Evolutionary conservation across 208 protist species (phyloP).

Genomic region (Acanthamoeba lenticulata): DNA sequence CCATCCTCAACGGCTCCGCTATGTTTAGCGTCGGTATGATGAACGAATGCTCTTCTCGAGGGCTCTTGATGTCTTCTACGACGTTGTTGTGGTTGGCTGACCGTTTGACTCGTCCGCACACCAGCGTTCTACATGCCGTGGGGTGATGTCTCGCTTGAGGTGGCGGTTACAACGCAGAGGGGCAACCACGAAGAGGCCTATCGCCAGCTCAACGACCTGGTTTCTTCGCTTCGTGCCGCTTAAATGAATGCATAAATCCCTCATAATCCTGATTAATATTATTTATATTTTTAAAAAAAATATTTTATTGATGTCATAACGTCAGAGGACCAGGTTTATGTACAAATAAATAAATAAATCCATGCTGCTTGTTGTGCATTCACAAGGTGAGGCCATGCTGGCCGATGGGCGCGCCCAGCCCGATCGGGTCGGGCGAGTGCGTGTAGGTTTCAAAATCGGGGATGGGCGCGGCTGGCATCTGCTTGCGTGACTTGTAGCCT

Average conservation of each 20-base stretch:
- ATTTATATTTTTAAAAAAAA: no score
- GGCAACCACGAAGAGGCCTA: constrained; percentile 37
- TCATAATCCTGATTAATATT: no score
- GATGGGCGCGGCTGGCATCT: constrained; percentile 23
- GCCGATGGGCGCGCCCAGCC: not conserved
- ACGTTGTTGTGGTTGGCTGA: not conserved
- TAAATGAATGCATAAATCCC: no score
- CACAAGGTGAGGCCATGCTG: not conserved
- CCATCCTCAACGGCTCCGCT: not conserved
- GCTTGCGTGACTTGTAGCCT: not conserved
- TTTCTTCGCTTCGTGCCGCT: no score
- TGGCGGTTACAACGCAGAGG: not conserved
- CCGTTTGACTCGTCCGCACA: not conserved
- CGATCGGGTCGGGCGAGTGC: not conserved
- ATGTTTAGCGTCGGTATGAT: not conserved
- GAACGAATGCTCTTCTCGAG: not conserved
- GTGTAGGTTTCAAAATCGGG: constrained; percentile 29
- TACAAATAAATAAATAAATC: not conserved
- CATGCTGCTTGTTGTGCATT: not conserved
- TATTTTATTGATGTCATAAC: not conserved
- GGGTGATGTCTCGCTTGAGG: not conserved
- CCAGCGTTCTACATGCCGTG: not conserved
- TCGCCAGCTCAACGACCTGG: no score
- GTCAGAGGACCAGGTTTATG: not conserved
- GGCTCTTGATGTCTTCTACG: no score